These are phyloP conservation scores for Cymbopogon citratus DNA, from an alignment of 176 grass and related monocot genomes.

Conservation along the genomic window DNA sequence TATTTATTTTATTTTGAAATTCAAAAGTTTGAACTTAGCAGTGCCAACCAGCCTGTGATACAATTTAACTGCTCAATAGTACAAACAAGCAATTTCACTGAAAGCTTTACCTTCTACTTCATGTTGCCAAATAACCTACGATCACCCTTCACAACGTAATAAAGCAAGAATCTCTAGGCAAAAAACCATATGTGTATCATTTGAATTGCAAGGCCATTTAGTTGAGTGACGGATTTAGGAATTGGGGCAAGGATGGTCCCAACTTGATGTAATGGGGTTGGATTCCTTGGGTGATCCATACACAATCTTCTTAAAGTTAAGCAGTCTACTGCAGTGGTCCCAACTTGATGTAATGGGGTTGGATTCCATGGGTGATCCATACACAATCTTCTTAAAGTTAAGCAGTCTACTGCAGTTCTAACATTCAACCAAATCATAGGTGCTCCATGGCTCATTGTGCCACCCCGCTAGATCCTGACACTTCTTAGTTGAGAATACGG, in stretches of 20 bases:
- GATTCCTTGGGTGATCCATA: not conserved
- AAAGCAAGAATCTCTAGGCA: too few relatives aligned
- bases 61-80: too few relatives aligned
- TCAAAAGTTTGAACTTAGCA: not conserved
- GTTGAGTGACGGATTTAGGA: too few relatives aligned
- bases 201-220: too few relatives aligned
- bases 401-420: not conserved
- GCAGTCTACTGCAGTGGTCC: too few relatives aligned
- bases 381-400: not conserved
- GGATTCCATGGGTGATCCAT: not conserved
- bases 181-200: too few relatives aligned
- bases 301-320: not conserved
- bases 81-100: too few relatives aligned
- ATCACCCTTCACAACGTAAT: too few relatives aligned
- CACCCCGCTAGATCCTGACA: not conserved
- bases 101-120: too few relatives aligned
- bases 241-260: too few relatives aligned
- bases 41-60: not conserved
- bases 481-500: not conserved
- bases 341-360: not conserved
- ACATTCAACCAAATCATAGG: not conserved
- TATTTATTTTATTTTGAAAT: not conserved
- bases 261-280: not conserved
- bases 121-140: too few relatives aligned
- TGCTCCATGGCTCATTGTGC: not conserved